phyloP scores from a whole-genome alignment of 2,329 filamentous ascomycete genomes.

The Penicillium sp. region DNA sequence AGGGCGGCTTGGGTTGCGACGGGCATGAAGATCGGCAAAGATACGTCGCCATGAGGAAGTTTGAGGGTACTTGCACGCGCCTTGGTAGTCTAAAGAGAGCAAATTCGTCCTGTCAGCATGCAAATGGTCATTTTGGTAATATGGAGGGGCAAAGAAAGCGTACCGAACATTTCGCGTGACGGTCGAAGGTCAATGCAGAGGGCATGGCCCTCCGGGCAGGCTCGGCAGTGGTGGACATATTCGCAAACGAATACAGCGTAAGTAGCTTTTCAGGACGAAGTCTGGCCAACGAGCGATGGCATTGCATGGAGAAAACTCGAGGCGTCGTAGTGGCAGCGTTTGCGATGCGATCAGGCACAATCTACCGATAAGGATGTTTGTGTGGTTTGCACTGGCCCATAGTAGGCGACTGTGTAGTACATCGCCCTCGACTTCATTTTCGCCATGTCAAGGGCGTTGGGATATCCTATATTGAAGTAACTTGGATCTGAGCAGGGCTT shows the following conservation, averaged over 20 bases:
- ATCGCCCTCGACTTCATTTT: no score
- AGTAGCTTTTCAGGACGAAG: constrained; percentile 1
- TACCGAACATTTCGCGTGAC: constrained; percentile 77
- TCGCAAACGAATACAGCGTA: constrained; percentile 8
- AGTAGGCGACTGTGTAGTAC: no score
- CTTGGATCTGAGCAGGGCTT: no score
- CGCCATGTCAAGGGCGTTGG: no score
- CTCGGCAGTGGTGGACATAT: constrained; percentile 30
- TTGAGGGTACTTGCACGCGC: constrained; percentile 84
- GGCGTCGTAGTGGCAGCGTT: constrained; percentile 1
- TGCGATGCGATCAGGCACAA: constrained; percentile 14
- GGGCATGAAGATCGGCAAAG: constrained; percentile 95
- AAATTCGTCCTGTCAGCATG: not conserved
- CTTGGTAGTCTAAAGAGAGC: constrained; percentile 71
- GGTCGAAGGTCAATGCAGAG: constrained; percentile 73
- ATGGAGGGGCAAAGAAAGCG: constrained; percentile 30
- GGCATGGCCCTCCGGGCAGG: constrained; percentile 36
- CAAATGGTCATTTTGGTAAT: constrained; percentile 6
- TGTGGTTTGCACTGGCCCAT: constrained; percentile 15
- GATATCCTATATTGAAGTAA: no score
- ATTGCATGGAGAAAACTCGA: constrained; percentile 20
- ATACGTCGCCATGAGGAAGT: constrained; percentile 86
- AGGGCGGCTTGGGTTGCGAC: constrained; percentile 95
- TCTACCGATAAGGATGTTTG: constrained; percentile 26
- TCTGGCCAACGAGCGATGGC: constrained; percentile 8